Evolutionary conservation across 2,329 filamentous ascomycete genomes (phyloP).

Genomic region (Davidsoniella neocaledoniae): DNA sequence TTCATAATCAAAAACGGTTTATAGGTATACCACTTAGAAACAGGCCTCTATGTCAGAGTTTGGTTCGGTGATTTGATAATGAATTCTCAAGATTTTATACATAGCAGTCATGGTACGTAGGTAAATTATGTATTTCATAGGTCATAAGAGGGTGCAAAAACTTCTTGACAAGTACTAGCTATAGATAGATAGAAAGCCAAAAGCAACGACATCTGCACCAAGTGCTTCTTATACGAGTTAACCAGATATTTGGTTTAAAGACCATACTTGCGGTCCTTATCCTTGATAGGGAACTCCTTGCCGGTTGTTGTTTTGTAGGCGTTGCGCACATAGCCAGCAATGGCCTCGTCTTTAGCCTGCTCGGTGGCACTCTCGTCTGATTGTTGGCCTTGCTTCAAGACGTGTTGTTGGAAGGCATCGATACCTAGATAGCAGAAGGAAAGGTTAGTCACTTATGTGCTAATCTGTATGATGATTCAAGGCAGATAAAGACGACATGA

Average conservation of each 20-base stretch:
- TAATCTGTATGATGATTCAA: neutral
- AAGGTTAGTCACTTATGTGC: neutral
- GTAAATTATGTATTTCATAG: neutral
- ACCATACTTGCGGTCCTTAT: constrained; percentile 39
- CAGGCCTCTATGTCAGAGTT: neutral
- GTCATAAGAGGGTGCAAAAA: neutral
- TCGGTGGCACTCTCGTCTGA: constrained; percentile 56
- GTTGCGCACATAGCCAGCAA: constrained; percentile 52
- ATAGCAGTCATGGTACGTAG: too few species aligned
- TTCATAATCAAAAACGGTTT: too few species aligned
- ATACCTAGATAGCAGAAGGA: constrained; percentile 33
- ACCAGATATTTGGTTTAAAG: neutral
- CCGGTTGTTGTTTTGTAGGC: constrained; percentile 56
- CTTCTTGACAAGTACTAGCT: too few species aligned
- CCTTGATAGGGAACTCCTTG: constrained; percentile 50
- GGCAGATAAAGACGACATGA: neutral
- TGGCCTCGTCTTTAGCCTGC: constrained; percentile 70
- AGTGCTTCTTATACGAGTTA: neutral
- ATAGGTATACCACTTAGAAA: neutral
- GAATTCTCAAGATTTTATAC: too few species aligned
- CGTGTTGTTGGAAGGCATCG: constrained; percentile 61
- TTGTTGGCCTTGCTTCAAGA: constrained; percentile 54
- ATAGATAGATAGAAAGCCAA: neutral
- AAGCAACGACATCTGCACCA: neutral
- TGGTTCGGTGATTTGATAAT: neutral